Percentiles rank a stretch among this genome's conserved stretches.
Evolutionary conservation across 2,329 filamentous ascomycete genomes (phyloP).

Genomic region (Bipolaris bicolor): DNA sequence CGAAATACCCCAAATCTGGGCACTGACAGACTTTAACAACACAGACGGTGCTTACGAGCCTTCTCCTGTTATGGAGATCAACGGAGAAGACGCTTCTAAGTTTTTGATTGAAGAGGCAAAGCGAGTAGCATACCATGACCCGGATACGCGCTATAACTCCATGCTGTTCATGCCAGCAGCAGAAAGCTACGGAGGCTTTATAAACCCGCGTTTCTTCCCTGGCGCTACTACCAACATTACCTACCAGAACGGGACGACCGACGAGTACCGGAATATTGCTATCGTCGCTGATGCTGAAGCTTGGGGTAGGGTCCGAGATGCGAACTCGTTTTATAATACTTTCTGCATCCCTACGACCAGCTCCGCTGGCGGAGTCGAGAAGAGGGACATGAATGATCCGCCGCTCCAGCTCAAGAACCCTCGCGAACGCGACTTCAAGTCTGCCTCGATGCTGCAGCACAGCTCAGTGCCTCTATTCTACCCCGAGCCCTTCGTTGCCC

Average conservation of each 20-base stretch:
- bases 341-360: slow-evolving; percentile 35
- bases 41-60: slow-evolving; percentile 30
- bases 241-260: slow-evolving; percentile 47
- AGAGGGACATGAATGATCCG: slow-evolving; percentile 30
- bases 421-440: slow-evolving; percentile 35
- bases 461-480: slow-evolving; percentile 39
- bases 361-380: slow-evolving; percentile 27
- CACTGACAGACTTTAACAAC: slow-evolving; percentile 40
- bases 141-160: slow-evolving; percentile 50
- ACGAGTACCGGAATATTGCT: slow-evolving; percentile 40
- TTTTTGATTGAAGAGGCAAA: slow-evolving; percentile 45
- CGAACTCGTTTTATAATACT: slow-evolving; percentile 49
- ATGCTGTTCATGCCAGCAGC: slow-evolving; percentile 47
- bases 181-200: slow-evolving; percentile 40
- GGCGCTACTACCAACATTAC: slow-evolving; percentile 37
- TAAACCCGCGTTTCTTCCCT: slow-evolving; percentile 43
- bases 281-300: slow-evolving; percentile 27
- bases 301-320: slow-evolving; percentile 44
- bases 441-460: slow-evolving; percentile 25
- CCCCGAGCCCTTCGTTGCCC: slow-evolving; percentile 47
- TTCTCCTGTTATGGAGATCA: slow-evolving; percentile 48
- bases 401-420: slow-evolving; percentile 39
- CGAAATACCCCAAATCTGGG: slow-evolving; percentile 40
- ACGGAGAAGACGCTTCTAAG: slow-evolving; percentile 44
- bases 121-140: slow-evolving; percentile 47